Conservation (phyloP, 2,329 filamentous ascomycete genomes). For the Hirsutella rhossiliensis region DNA sequence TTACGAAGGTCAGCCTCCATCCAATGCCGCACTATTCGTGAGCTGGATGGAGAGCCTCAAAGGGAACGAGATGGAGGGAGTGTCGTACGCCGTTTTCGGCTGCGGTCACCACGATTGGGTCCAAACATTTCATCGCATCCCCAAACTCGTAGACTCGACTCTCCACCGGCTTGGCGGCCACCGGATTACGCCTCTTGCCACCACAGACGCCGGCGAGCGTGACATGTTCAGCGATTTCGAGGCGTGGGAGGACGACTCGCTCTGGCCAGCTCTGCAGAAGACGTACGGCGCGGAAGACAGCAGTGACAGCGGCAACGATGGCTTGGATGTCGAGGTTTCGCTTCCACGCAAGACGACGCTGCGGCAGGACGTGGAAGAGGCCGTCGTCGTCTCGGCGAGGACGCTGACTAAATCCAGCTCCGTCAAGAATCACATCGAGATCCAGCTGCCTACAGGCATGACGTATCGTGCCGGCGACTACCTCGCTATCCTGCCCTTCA, state of each 20-base stretch:
- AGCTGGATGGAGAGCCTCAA: slow-evolving; percentile 49
- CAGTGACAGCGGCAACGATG: slow-evolving; percentile 5
- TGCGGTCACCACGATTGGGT: slow-evolving; percentile 48
- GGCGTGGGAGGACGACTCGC: slow-evolving; percentile 47
- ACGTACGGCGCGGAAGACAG: slow-evolving; percentile 24
- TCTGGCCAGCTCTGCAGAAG: slow-evolving; percentile 37
- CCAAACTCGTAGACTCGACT: slow-evolving; percentile 45
- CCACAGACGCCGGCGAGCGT: slow-evolving; percentile 47
- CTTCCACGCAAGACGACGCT: slow-evolving; percentile 43
- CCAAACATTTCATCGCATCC: slow-evolving; percentile 55
- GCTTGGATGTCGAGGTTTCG: slow-evolving; percentile 34
- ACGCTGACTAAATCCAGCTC: slow-evolving; percentile 38
- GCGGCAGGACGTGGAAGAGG: slow-evolving; percentile 52
- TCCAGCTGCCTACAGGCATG: slow-evolving; percentile 53
- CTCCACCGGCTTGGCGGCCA: slow-evolving; percentile 25
- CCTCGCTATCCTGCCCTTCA: slow-evolving; percentile 60
- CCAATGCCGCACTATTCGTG: slow-evolving; percentile 59
- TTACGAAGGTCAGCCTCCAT: slow-evolving; percentile 63
- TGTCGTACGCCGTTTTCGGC: slow-evolving; percentile 58
- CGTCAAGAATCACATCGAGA: slow-evolving; percentile 52
- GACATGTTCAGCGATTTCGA: slow-evolving; percentile 60
- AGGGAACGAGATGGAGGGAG: slow-evolving; percentile 37
- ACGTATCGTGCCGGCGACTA: slow-evolving; percentile 67
- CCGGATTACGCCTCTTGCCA: slow-evolving; percentile 33
- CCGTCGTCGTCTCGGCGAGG: slow-evolving; percentile 40